Evolutionary conservation across 169 alveolate species (phyloP).

Genomic region (Plasmodium vinckei): DNA sequence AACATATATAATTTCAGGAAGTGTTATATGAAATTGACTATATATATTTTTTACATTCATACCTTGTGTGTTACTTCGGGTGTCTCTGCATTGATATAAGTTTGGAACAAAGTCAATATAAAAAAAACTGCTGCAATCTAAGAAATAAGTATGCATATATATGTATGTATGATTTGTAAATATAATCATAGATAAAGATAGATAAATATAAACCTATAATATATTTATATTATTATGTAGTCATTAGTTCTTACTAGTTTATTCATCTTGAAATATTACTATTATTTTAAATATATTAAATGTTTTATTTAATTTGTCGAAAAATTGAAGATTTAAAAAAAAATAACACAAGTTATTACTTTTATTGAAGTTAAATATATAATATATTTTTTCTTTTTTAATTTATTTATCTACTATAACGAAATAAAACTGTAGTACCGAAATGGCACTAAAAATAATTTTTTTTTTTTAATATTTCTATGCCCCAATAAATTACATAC

Average conservation of each 20-base stretch:
- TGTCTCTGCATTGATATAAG: constrained; percentile 11
- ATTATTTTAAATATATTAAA: neutral
- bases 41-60: neutral
- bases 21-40: neutral
- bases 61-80: constrained; percentile 62
- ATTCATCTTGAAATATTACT: constrained; percentile 18
- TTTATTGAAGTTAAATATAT: no score
- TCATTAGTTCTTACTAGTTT: constrained; percentile 23
- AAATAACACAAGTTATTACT: no score
- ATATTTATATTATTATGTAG: neutral
- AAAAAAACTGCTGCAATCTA: constrained; percentile 23
- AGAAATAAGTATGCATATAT: constrained; percentile 2
- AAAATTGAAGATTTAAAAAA: no score
- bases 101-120: constrained; percentile 23
- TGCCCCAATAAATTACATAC: no score
- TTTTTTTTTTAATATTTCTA: no score
- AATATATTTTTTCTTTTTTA: no score
- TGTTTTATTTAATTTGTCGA: no score
- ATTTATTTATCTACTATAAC: no score
- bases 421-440: no score
- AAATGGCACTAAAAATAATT: no score
- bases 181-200: neutral
- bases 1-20: neutral
- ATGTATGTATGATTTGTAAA: neutral
- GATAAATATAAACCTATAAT: neutral